phyloP scores from a whole-genome alignment of 1,284 basidiomycete species.

The Boletus calvinii region DNA sequence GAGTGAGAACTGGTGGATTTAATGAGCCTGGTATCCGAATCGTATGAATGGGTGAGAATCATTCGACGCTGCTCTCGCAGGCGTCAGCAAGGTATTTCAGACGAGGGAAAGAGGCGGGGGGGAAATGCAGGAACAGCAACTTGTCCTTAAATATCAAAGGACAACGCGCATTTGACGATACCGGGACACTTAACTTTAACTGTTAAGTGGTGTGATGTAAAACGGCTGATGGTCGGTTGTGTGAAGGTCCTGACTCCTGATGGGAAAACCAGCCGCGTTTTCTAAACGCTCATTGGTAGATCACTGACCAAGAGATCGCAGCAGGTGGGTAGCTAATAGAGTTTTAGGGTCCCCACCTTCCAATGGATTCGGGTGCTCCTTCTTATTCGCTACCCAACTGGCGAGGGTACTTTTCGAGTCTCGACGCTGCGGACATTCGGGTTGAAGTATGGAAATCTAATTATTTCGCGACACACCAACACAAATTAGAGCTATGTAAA shows the following conservation, averaged over 20 bases:
- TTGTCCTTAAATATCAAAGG: slow-evolving; percentile 34
- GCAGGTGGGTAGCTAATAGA: slow-evolving; percentile 28
- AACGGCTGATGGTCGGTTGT: slow-evolving; percentile 34
- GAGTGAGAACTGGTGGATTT: slow-evolving; percentile 30
- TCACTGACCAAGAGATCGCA: slow-evolving; percentile 20
- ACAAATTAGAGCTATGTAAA: slow-evolving; percentile 7
- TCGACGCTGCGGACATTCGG: too few species aligned
- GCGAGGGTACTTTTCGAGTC: too few species aligned
- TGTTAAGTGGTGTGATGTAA: slow-evolving; percentile 32
- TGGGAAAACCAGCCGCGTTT: slow-evolving; percentile 31
- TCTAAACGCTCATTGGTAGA: slow-evolving; percentile 27
- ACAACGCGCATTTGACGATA: slow-evolving; percentile 22
- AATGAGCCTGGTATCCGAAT: slow-evolving; percentile 26
- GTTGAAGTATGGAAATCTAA: neutral
- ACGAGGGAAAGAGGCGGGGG: slow-evolving; percentile 14
- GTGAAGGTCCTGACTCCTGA: slow-evolving; percentile 16
- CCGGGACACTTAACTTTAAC: slow-evolving; percentile 32
- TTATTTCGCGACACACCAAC: slow-evolving; percentile 3
- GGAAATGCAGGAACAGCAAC: slow-evolving; percentile 15
- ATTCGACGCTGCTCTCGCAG: slow-evolving; percentile 23
- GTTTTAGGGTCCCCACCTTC: slow-evolving; percentile 32
- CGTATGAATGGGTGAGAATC: slow-evolving; percentile 27
- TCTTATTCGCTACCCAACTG: slow-evolving; percentile 5
- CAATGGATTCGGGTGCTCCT: slow-evolving; percentile 1
- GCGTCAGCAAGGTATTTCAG: slow-evolving; percentile 15